Evolutionary conservation across 2,329 filamentous ascomycete genomes (phyloP), one percentile per base, ranked within the genome.

Genomic region (Byssothecium circinans): DNA sequence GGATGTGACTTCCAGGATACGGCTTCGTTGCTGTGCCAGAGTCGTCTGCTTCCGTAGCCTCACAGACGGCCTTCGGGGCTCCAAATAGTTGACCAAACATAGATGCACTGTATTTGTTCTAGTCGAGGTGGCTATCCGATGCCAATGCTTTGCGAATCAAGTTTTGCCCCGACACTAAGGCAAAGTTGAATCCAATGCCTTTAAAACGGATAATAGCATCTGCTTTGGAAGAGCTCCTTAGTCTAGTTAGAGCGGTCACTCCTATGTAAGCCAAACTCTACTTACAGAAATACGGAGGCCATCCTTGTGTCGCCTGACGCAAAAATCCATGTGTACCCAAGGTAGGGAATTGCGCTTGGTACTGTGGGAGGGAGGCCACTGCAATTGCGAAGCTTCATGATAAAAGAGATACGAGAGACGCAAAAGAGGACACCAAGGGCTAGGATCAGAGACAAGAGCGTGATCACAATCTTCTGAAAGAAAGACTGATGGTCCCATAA

Each of bases 1-100:
- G 42, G 3, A 57, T 47, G 30, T 44, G 34, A 20, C 41, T 56
- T 5, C 43, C 45, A 1, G 52, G 52, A 39, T 50, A 43, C 14
- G 47, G 54, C 23, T 55, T 57, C 8, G 30, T 19, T 11, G 40
- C 42, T 15, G 49, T 33, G 3, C 54, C 52, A 2, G 47, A 56
- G 42, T 53, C 33, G 25, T 56, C 50, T 25, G 35, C 18, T 17
- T 12, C 2, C 12, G 22, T 33, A 2, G 49, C 45, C 8, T 48
- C 45, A 22, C 29, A 19, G 22, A 52, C 29, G 12, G n/a, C 22
- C 15, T 40, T 30, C 1, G 42, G 39, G 20, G 20, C 39, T 11
- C 35, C 40, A 19, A 52, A 52, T 3, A 52, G 12, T 18, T 14
- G 14, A 3, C 43, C 43, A n/a, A 52, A 46, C 17, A 49, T 22